Conservation (phyloP, 257 asterid species). For the Scutellaria baicalensis region DNA sequence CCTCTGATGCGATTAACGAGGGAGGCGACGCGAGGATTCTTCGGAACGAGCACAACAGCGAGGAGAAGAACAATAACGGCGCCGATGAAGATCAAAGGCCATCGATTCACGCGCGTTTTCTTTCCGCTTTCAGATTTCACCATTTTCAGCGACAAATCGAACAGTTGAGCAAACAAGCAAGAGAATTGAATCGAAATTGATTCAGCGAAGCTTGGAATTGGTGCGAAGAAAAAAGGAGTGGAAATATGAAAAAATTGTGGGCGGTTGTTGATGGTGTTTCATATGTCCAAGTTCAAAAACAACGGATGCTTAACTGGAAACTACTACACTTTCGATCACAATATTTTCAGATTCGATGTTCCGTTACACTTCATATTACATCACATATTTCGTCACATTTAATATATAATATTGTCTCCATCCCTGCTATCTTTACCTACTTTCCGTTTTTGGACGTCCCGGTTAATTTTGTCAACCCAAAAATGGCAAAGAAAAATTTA, state of each 20-base stretch:
- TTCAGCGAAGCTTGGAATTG: background rate
- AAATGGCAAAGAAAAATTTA: too few relatives aligned
- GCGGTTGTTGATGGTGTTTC: conserved; percentile 23
- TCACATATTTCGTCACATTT: too few relatives aligned
- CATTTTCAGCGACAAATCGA: conserved; percentile 14
- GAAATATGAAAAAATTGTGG: conserved; percentile 14
- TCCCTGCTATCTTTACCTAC: too few relatives aligned
- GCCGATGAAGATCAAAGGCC: conserved; percentile 13
- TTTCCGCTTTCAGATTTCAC: conserved; percentile 14
- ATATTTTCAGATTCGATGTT: too few relatives aligned
- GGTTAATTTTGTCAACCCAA: too few relatives aligned
- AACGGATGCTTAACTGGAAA: background rate
- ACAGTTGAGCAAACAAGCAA: background rate
- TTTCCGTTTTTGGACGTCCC: too few relatives aligned
- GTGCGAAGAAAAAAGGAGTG: background rate
- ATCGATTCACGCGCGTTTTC: conserved; percentile 5
- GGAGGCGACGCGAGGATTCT: conserved; percentile 6
- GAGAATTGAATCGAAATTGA: background rate
- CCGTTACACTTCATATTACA: too few relatives aligned
- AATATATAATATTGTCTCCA: too few relatives aligned
- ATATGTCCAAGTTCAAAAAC: background rate
- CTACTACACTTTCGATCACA: too few relatives aligned
- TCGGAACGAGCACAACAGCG: conserved; percentile 26
- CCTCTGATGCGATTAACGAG: conserved; percentile 15
- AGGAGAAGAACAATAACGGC: conserved; percentile 26